Percentiles rank a stretch among this genome's conserved stretches.
phyloP scores from a whole-genome alignment of 768 basidiomycete species.

The Hebeloma cylindrosporum region DNA sequence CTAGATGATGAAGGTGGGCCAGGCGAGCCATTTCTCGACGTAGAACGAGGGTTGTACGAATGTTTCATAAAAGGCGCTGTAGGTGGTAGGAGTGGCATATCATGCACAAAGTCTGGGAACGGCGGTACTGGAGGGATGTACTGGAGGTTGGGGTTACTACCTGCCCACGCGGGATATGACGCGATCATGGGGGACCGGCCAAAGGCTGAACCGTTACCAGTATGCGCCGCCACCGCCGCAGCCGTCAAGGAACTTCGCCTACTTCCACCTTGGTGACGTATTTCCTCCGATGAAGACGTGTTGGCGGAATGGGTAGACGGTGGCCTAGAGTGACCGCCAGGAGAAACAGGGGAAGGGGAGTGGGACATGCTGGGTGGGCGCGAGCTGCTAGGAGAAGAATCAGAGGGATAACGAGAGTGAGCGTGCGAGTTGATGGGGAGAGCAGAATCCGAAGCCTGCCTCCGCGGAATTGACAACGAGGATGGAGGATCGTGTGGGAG shows the following conservation, averaged over 20 bases:
- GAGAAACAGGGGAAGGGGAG: conserved; percentile 35
- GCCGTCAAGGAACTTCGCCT: conserved; percentile 38
- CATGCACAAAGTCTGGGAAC: conserved; percentile 49
- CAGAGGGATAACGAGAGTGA: conserved; percentile 29
- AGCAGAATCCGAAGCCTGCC: conserved; percentile 46
- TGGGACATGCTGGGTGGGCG: conserved; percentile 44
- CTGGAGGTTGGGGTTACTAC: conserved; percentile 37
- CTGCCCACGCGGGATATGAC: conserved; percentile 39
- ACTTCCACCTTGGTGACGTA: conserved; percentile 40
- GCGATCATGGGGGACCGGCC: conserved; percentile 25
- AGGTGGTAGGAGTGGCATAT: conserved; percentile 72
- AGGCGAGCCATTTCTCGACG: conserved; percentile 33
- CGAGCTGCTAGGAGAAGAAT: conserved; percentile 56
- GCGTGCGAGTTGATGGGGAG: conserved; percentile 28
- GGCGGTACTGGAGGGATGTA: conserved; percentile 39
- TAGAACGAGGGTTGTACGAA: conserved; percentile 45
- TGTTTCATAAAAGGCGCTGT: conserved; percentile 76
- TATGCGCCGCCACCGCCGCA: conserved; percentile 22
- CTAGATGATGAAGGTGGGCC: conserved; percentile 33
- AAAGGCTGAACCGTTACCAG: conserved; percentile 24
- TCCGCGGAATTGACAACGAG: conserved; percentile 36
- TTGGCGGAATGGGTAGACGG: conserved; percentile 55
- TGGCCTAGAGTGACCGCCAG: conserved; percentile 44
- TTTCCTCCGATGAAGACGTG: conserved; percentile 58
- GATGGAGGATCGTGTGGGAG: conserved; percentile 35